A percentile compares a stretch with the other conserved stretches of the same genome.
Conservation (phyloP, 352 stramenopile species). For the Albugo laibachii region DNA sequence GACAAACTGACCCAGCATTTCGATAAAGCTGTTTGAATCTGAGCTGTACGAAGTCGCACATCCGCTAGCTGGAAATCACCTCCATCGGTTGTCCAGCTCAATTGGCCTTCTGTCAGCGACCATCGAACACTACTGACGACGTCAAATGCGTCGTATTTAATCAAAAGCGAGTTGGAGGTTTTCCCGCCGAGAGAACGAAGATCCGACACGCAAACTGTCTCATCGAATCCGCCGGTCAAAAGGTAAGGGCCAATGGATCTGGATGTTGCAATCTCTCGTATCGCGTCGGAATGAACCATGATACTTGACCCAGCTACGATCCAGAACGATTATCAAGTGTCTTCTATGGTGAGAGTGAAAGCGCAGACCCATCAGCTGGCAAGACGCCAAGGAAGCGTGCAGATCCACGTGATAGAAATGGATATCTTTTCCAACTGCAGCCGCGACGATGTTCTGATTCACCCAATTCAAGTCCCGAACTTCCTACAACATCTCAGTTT, state of each 20-base stretch:
- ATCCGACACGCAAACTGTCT: slow-evolving; percentile 53
- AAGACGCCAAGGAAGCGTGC: too few relatives aligned
- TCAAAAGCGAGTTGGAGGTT: slow-evolving; percentile 14
- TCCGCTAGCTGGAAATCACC: slow-evolving; percentile 54
- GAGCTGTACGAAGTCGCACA: slow-evolving; percentile 14
- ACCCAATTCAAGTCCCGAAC: slow-evolving; percentile 63
- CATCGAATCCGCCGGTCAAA: slow-evolving; percentile 37
- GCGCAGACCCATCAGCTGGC: background rate
- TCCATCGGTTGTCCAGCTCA: slow-evolving; percentile 71
- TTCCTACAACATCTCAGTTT: slow-evolving; percentile 14
- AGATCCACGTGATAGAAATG: slow-evolving; percentile 26
- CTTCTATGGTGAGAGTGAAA: too few relatives aligned
- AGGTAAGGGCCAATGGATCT: slow-evolving; percentile 7
- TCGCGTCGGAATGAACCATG: slow-evolving; percentile 39
- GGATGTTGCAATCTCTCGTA: slow-evolving; percentile 44
- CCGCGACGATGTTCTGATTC: slow-evolving; percentile 16
- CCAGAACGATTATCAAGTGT: background rate
- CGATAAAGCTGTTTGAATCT: slow-evolving; percentile 7
- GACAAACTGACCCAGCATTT: slow-evolving; percentile 5
- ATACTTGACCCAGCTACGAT: slow-evolving; percentile 21
- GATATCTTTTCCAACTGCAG: slow-evolving; percentile 48
- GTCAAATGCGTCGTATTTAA: slow-evolving; percentile 49
- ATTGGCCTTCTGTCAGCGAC: slow-evolving; percentile 16
- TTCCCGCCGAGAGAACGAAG: slow-evolving; percentile 20
- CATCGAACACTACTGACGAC: slow-evolving; percentile 68